Conservation (phyloP, 2,329 filamentous ascomycete species). For the Alternaria hordeiaustralica region DNA sequence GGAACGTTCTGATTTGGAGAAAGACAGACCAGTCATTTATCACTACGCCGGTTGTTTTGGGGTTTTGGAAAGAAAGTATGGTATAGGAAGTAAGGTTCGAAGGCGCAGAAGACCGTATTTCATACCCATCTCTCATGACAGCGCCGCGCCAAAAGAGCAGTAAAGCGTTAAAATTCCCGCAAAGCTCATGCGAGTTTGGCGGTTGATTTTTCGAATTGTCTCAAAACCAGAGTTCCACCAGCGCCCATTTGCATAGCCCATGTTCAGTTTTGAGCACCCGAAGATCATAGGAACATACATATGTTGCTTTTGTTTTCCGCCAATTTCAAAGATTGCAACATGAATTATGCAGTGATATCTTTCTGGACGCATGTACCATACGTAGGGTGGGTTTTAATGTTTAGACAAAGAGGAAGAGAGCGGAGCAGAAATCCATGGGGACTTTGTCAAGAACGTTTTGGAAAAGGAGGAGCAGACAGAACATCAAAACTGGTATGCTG, state of each 20-base stretch:
- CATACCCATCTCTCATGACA: not conserved
- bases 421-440: not conserved
- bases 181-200: not conserved
- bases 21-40: too few relatives aligned
- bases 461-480: not conserved
- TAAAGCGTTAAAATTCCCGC: not conserved
- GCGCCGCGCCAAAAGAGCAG: not conserved
- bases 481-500: not conserved
- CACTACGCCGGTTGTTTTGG: too few relatives aligned
- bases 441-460: not conserved
- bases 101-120: not conserved
- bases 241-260: too few relatives aligned
- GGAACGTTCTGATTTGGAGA: too few relatives aligned
- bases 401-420: not conserved
- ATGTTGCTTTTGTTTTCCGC: not conserved
- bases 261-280: too few relatives aligned
- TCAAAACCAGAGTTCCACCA: not conserved
- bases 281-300: too few relatives aligned
- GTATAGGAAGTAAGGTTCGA: not conserved
- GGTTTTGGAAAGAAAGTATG: rapidly evolving
- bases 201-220: not conserved
- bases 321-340: not conserved
- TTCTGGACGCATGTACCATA: not conserved
- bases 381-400: not conserved
- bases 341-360: rapidly evolving